Percentiles rank a stretch among this genome's conserved stretches.
These are phyloP conservation scores for Aureobasidium namibiae DNA, from an alignment of 2,329 filamentous ascomycete species.

Conservation along the genomic window DNA sequence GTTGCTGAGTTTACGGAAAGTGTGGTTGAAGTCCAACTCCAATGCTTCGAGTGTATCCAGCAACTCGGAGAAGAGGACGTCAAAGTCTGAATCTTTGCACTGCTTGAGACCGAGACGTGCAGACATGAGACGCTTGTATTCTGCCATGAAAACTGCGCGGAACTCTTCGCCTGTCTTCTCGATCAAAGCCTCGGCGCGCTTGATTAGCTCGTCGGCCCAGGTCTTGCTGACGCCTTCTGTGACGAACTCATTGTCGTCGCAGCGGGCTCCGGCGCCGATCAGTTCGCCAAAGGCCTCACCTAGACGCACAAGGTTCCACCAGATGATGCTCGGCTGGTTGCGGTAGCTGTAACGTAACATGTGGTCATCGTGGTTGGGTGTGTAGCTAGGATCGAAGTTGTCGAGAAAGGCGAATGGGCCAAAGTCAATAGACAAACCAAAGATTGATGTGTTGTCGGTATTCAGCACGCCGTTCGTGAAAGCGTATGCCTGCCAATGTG, in stretches of 20 bases:
- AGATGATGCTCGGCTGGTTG: conserved; percentile 92
- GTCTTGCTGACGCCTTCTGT: conserved; percentile 63
- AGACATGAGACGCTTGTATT: conserved; percentile 83
- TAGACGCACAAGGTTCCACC: conserved; percentile 94
- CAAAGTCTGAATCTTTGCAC: conserved; percentile 65
- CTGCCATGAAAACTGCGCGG: conserved; percentile 74
- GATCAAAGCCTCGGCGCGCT: conserved; percentile 77
- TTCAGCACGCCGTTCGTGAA: conserved; percentile 99
- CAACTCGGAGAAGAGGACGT: conserved; percentile 69
- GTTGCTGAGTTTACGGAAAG: conserved; percentile 71
- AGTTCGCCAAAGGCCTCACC: conserved; percentile 85
- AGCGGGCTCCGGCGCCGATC: conserved; percentile 63
- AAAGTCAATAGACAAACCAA: conserved; percentile 84
- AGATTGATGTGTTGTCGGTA: conserved; percentile 92
- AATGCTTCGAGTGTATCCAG: conserved; percentile 74
- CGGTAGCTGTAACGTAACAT: conserved; percentile 82
- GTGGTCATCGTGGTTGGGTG: conserved; percentile 92
- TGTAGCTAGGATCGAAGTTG: conserved; percentile 89
- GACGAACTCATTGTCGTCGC: conserved; percentile 66
- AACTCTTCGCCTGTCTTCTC: conserved; percentile 76
- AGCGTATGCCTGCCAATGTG: conserved; percentile 95
- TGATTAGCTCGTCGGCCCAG: conserved; percentile 61
- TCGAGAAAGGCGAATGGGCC: conserved; percentile 98
- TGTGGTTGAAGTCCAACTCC: conserved; percentile 88
- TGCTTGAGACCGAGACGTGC: conserved; percentile 66